phyloP scores from a whole-genome alignment of 2,329 filamentous ascomycete genomes.

The Fusarium humuli region DNA sequence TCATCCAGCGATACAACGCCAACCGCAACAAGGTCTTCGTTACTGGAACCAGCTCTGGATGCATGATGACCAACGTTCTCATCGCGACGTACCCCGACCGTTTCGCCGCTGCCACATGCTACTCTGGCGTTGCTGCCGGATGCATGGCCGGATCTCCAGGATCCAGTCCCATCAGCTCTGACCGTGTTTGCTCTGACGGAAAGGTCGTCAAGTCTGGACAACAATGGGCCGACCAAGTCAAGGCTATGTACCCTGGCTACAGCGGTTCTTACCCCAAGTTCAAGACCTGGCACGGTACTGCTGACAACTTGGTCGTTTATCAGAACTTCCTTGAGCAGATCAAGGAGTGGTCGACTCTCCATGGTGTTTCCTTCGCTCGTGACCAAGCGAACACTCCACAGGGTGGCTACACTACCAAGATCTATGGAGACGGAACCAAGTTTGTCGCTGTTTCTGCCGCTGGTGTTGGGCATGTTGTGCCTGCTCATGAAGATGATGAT shows the following conservation, averaged over 20 bases:
- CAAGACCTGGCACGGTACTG: slow-evolving; percentile 69
- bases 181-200: slow-evolving; percentile 63
- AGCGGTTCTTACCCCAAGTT: slow-evolving; percentile 63
- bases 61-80: slow-evolving; percentile 56
- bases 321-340: slow-evolving; percentile 69
- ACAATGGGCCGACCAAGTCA: slow-evolving; percentile 56
- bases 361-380: neutral
- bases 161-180: slow-evolving; percentile 54
- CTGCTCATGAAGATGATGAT: neutral
- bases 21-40: slow-evolving; percentile 62
- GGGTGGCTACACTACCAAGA: neutral
- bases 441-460: slow-evolving; percentile 13
- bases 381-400: neutral
- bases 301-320: slow-evolving; percentile 61
- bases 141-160: slow-evolving; percentile 56
- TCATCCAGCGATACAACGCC: slow-evolving; percentile 60
- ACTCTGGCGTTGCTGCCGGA: slow-evolving; percentile 66
- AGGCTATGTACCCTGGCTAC: slow-evolving; percentile 63
- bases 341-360: slow-evolving; percentile 59
- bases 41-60: slow-evolving; percentile 50
- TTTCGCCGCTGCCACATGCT: slow-evolving; percentile 63
- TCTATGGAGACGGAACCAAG: slow-evolving; percentile 11
- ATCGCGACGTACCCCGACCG: slow-evolving; percentile 66
- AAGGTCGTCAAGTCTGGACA: slow-evolving; percentile 56
- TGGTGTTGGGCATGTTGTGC: slow-evolving; percentile 9